Percentiles rank a stretch among this genome's conserved stretches.
Evolutionary conservation across 495 filamentous ascomycete species (phyloP).

Genomic region (Aspergillus sclerotioniger): DNA sequence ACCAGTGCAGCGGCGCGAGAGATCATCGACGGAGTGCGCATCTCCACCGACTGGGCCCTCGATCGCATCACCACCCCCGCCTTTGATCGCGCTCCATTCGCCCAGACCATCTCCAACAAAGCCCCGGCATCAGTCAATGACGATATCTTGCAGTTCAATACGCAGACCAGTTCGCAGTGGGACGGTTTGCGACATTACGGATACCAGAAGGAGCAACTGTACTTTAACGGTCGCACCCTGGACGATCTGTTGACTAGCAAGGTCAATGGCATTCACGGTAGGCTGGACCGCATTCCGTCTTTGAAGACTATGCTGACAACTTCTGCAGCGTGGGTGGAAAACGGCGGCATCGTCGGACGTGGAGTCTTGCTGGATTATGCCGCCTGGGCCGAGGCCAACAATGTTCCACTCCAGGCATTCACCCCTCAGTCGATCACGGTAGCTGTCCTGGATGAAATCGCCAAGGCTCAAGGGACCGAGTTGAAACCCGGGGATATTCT

Average conservation of each 20-base stretch:
- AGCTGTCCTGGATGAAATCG: conserved; percentile 29
- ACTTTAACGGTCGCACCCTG: conserved; percentile 56
- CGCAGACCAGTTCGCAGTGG: conserved; percentile 51
- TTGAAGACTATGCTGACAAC: not conserved
- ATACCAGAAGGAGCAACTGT: conserved; percentile 38
- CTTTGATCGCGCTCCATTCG: not conserved
- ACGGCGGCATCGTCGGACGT: conserved; percentile 40
- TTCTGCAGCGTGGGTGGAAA: conserved; percentile 22
- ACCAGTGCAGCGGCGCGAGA: conserved; percentile 48
- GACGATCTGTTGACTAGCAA: conserved; percentile 47
- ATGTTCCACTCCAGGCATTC: conserved; percentile 23
- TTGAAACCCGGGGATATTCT: conserved; percentile 47
- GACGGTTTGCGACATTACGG: conserved; percentile 48
- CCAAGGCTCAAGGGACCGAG: conserved; percentile 22
- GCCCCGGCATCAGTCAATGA: not conserved
- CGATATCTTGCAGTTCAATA: conserved; percentile 12
- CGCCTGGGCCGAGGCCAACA: conserved; percentile 33
- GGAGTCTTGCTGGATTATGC: conserved; percentile 50
- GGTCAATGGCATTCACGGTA: conserved; percentile 34
- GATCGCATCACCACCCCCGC: conserved; percentile 1
- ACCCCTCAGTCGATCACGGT: conserved; percentile 31
- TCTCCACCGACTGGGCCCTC: conserved; percentile 48
- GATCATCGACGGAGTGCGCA: conserved; percentile 52
- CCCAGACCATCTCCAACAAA: not conserved
- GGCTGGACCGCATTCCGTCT: too few species aligned